Conservation (phyloP, 768 basidiomycete species). For the Mrakia blollopis region DNA sequence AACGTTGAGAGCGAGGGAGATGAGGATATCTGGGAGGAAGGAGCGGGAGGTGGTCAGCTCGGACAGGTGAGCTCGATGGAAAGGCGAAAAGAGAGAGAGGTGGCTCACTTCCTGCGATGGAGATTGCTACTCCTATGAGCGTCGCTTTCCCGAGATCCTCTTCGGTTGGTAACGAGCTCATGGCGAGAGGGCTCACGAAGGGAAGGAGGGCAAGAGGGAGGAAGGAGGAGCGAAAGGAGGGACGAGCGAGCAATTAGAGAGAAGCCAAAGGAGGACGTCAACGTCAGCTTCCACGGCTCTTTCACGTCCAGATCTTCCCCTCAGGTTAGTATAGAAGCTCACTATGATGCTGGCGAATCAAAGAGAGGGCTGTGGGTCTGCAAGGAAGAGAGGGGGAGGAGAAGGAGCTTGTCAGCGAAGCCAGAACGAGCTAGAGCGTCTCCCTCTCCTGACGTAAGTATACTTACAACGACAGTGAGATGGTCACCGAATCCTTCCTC, state of each 20-base stretch:
- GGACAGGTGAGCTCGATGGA: too few species aligned
- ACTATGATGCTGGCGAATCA: too few species aligned
- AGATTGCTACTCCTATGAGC: conserved; percentile 70
- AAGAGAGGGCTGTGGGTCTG: background rate
- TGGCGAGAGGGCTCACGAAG: background rate
- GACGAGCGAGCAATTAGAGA: too few species aligned
- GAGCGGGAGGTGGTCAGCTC: background rate
- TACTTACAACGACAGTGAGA: too few species aligned
- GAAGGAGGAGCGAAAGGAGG: background rate
- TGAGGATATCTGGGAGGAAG: conserved; percentile 56
- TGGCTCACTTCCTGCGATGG: conserved; percentile 60
- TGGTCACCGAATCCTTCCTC: too few species aligned
- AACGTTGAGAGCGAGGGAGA: conserved; percentile 82
- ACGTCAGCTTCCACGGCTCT: too few species aligned
- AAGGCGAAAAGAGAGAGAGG: background rate
- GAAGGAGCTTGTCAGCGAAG: background rate
- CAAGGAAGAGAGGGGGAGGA: background rate
- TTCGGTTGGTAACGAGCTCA: background rate
- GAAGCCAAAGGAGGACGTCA: too few species aligned
- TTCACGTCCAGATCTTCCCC: too few species aligned
- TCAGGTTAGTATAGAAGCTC: too few species aligned
- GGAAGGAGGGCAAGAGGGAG: background rate
- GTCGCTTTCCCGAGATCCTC: conserved; percentile 33
- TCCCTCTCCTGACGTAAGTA: too few species aligned
- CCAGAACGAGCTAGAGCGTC: too few species aligned